Evolutionary conservation across 306 rosid genomes (phyloP).

Genomic region (Rosa rugosa): DNA sequence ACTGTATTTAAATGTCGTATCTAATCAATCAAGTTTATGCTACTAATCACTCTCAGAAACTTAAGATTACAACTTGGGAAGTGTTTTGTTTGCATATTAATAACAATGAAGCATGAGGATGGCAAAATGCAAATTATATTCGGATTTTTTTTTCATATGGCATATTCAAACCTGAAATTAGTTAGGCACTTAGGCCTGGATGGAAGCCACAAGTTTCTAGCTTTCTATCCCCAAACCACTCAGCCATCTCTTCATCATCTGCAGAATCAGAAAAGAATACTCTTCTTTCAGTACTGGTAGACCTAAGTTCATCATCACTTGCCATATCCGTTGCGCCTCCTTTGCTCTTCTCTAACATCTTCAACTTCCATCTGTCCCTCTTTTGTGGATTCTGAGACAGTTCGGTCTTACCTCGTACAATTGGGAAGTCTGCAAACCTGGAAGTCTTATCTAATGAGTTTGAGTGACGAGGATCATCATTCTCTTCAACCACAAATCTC

Average conservation of each 20-base stretch:
- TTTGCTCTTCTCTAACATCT: constrained; percentile 41
- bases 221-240: constrained; percentile 65
- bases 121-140: neutral
- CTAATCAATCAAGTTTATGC: too few relatives aligned
- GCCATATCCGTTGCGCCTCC: constrained; percentile 17
- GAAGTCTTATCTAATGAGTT: constrained; percentile 31
- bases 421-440: constrained; percentile 49
- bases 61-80: neutral
- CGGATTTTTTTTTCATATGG: too few relatives aligned
- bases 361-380: constrained; percentile 44
- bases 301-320: constrained; percentile 43
- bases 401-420: constrained; percentile 47
- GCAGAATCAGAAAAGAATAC: constrained; percentile 21
- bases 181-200: too few relatives aligned
- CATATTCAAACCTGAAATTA: constrained; percentile 9
- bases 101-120: too few relatives aligned
- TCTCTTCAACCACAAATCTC: constrained; percentile 53
- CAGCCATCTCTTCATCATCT: constrained; percentile 67
- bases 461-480: constrained; percentile 27
- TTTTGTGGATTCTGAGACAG: constrained; percentile 36
- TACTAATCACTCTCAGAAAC: neutral
- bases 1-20: too few relatives aligned
- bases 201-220: constrained; percentile 14
- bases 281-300: constrained; percentile 23
- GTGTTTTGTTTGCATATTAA: neutral